Evolutionary conservation across 495 filamentous ascomycete species (phyloP).

Genomic region (Penicillium flavigenum): DNA sequence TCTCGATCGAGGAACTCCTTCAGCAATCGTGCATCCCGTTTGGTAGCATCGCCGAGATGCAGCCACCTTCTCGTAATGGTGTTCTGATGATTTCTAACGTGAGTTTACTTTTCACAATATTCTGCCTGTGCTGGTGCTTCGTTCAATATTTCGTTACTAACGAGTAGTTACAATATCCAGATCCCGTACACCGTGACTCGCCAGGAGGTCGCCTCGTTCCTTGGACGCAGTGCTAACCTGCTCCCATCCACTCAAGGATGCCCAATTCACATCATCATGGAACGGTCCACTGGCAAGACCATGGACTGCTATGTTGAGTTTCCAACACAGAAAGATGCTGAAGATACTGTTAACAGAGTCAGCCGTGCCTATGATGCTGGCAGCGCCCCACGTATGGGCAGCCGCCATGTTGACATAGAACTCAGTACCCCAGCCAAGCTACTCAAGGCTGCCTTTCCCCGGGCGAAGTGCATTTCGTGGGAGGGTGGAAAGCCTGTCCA

Average conservation of each 20-base stretch:
- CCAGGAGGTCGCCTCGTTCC: conserved; percentile 64
- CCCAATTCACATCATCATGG: conserved; percentile 81
- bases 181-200: conserved; percentile 69
- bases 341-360: conserved; percentile 36
- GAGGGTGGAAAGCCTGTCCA: conserved; percentile 47
- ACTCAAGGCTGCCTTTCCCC: conserved; percentile 67
- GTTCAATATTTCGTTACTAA: background rate
- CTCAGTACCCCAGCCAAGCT: conserved; percentile 60
- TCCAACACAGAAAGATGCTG: conserved; percentile 51
- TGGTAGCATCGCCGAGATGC: conserved; percentile 19
- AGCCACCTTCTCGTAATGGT: conserved; percentile 31
- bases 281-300: conserved; percentile 73
- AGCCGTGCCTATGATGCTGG: conserved; percentile 45
- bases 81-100: conserved; percentile 51
- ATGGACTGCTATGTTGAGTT: conserved; percentile 76
- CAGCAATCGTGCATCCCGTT: background rate
- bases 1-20: background rate
- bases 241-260: conserved; percentile 40
- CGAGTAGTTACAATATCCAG: conserved; percentile 32
- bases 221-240: conserved; percentile 60
- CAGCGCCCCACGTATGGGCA: conserved; percentile 57
- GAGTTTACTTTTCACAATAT: conserved; percentile 20
- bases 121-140: background rate
- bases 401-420: conserved; percentile 62
- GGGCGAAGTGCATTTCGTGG: conserved; percentile 65